Base-by-base conservation (phyloP, 2,329 filamentous ascomycete species). In the Cladosporium colombiae region DNA sequence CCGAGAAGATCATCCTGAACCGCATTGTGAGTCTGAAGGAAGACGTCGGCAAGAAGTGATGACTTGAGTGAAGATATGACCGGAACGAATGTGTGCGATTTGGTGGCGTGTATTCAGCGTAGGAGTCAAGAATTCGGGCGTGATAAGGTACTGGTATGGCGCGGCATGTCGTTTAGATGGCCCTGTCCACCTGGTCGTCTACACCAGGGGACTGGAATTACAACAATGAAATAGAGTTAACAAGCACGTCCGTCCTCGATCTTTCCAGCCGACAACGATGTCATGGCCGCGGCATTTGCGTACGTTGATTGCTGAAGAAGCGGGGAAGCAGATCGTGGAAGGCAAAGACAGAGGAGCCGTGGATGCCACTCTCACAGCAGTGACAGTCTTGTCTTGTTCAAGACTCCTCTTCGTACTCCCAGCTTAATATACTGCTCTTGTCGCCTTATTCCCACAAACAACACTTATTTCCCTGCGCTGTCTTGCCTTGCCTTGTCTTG, bases 11-110 rank as follows among this genome's bases (percentile, higher is more conserved):
- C 70, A 86, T 98, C 57, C 81, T 98, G 33, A 98, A 98, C 81
- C 86, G 92, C 61, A 97, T 98, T 74, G 93, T 98, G 25, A 91
- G 90, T 57, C 79, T 97, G 74, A 96, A 96, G 82, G 93, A 97
- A 79, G 92, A 96, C 75, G 81, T 86, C n/a, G 88, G 88, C 65
- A 93, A 93, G 83, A 78, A 76, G 31, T 65, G 56, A 65, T 46
- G 37, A 5, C 16, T 49, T 35, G 35, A 46, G 31, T 25, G 50
- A 46, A 14, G 27, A 46, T 5, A 46, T 35, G 37, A 46, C n/a
- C 44, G 44, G 50, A 46, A 63, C 29, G 61, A 40, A 62, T 62
- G 61, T 29, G 16, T 46, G 35, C 31, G 56, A n/a, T 31, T 63
- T 56, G 61, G 18, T 31, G 55, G 50, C 50, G 50, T 46, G 50